Conservation (phyloP, 179 eudicot species). For the Spergularia azorica region DNA sequence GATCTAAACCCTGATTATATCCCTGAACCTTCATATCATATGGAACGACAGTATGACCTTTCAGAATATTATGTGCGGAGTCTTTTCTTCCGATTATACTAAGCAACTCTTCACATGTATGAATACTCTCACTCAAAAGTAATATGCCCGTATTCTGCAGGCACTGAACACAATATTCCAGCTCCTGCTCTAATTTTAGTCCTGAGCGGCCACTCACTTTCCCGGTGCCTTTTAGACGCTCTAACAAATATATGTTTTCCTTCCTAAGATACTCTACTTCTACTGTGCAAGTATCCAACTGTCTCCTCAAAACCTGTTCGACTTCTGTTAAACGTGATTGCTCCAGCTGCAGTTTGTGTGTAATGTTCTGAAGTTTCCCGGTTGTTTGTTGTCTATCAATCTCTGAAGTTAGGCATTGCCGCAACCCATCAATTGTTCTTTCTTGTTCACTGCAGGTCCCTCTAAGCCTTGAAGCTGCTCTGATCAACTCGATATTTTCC, state of each 20-base stretch:
- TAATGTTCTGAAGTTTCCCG: slow-evolving; percentile 38
- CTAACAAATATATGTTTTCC: slow-evolving; percentile 67
- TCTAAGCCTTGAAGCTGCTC: slow-evolving; percentile 52
- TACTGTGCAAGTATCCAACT: slow-evolving; percentile 53
- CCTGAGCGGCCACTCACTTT: slow-evolving; percentile 42
- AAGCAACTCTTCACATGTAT: slow-evolving; percentile 50
- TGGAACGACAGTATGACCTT: slow-evolving; percentile 36
- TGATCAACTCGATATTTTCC: slow-evolving; percentile 61
- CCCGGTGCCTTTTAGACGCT: slow-evolving; percentile 51
- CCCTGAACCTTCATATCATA: slow-evolving; percentile 68
- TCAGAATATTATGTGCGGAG: slow-evolving; percentile 22
- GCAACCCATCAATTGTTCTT: slow-evolving; percentile 72
- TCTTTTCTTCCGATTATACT: slow-evolving; percentile 39
- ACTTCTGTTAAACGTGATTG: slow-evolving; percentile 64
- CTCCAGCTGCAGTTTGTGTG: slow-evolving; percentile 58
- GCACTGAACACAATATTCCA: slow-evolving; percentile 46
- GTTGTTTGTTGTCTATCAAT: slow-evolving; percentile 36
- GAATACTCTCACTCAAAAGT: slow-evolving; percentile 49
- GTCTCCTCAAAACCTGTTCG: slow-evolving; percentile 72
- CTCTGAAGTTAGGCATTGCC: slow-evolving; percentile 49
- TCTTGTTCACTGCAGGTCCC: slow-evolving; percentile 72
- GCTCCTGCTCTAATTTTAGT: slow-evolving; percentile 68
- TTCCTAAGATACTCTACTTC: slow-evolving; percentile 63
- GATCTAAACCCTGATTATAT: slow-evolving; percentile 55
- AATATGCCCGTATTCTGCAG: slow-evolving; percentile 53